Conservation (phyloP, 1,284 basidiomycete genomes). For the Porogramme epimiltina region DNA sequence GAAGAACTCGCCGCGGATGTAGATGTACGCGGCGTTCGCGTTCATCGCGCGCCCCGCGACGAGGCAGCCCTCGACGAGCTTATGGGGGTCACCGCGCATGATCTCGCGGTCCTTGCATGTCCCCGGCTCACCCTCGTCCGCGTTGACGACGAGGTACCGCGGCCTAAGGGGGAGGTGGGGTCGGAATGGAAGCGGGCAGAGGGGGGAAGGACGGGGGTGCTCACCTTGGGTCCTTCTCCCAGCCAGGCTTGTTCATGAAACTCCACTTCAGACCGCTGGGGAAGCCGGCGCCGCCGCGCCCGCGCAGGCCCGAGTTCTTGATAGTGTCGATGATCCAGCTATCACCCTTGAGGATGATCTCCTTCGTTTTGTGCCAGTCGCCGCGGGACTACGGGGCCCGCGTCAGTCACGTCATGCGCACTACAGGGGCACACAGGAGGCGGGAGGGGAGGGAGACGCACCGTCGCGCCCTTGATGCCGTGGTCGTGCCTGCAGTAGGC, state of each 20-base stretch:
- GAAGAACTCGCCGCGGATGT: slow-evolving; percentile 98
- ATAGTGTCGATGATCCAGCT: slow-evolving; percentile 97
- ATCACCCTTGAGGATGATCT: slow-evolving; percentile 93
- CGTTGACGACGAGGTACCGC: slow-evolving; percentile 96
- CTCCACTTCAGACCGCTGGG: slow-evolving; percentile 98
- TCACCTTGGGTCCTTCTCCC: slow-evolving; percentile 92
- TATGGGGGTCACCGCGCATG: slow-evolving; percentile 97
- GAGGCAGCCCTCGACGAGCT: slow-evolving; percentile 96
- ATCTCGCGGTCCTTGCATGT: slow-evolving; percentile 99
- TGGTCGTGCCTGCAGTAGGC: slow-evolving; percentile 84
- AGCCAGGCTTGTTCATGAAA: slow-evolving; percentile 99
- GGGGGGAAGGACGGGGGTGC: slow-evolving; percentile 17
- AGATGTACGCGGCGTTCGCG: slow-evolving; percentile 97
- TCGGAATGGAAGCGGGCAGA: neutral
- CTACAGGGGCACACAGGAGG: neutral
- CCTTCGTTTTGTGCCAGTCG: slow-evolving; percentile 98
- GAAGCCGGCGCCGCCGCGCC: slow-evolving; percentile 97
- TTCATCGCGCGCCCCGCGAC: slow-evolving; percentile 99
- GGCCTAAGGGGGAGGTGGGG: slow-evolving; percentile 54
- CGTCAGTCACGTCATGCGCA: slow-evolving; percentile 11
- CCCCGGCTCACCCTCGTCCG: slow-evolving; percentile 98
- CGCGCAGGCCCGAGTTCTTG: slow-evolving; percentile 95
- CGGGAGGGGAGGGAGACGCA: slow-evolving; percentile 33
- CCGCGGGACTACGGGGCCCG: slow-evolving; percentile 71
- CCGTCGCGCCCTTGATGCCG: slow-evolving; percentile 87